Base-by-base conservation (phyloP, 345 rosid species). In the Eucalyptus leucophloia region DNA sequence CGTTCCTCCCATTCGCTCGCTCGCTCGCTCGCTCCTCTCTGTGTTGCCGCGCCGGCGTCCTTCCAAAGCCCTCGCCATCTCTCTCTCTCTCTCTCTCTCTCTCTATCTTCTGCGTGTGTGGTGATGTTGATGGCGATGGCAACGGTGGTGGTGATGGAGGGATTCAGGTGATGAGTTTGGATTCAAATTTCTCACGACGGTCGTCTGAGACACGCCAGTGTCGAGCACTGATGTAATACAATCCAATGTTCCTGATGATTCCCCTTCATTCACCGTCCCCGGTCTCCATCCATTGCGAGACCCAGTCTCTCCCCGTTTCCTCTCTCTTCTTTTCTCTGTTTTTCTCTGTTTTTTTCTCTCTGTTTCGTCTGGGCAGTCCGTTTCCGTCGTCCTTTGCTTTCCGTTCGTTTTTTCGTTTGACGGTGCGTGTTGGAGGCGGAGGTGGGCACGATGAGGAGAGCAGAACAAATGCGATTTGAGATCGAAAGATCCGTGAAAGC, bases 131-230 rank as follows among this genome's bases (percentile, higher is more conserved):
- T 32, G 5, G 3, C 24, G 65, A 26, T 83, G 86, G 12, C 2
- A 4, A 4, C 14, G 5, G 6, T 3, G 88, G 10, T 47, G n/a
- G 80, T n/a, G 58, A 49, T 37, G 90, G 87, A 83, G 80, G 80
- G 90, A 62, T 34, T 92, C 94, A 93, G 87, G 87, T 92, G 96
- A 95, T 93, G 96, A 94, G 80, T 86, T 91, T 92, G 92, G 96
- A 53, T 87, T 87, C 92, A 85, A 90, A 89, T 86, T 89, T 94
- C 95, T 95, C 96, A 95, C 96, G 96, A 95, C 95, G 96, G 96
- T 95, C 96, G 94, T 95, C 96, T 92, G 97, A 94, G 95, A 90
- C 88, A 89, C 86, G 49, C 37, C 87, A 34, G 92, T 92, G 94
- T 91, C 91, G 51, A 21, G n/a, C 37, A 54, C 28, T 92, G 95